Evolutionary conservation across 805 yeast genomes (phyloP).

Genomic region (Saturnispora halmiae): DNA sequence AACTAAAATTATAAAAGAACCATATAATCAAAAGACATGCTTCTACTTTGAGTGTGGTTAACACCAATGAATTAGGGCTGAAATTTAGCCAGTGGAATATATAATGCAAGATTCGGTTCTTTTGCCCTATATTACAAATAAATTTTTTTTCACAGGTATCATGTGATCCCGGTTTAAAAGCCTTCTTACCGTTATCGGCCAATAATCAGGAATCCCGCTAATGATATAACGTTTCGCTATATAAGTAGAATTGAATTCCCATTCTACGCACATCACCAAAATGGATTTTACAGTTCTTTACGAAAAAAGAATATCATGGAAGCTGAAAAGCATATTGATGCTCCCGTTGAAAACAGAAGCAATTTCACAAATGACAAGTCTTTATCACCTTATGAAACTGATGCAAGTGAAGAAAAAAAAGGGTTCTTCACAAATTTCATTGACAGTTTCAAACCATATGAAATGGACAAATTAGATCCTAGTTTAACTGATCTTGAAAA

Average conservation of each 20-base stretch:
- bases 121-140: too few species aligned
- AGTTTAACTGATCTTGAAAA: conserved; percentile 33
- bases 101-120: too few species aligned
- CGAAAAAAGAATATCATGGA: neutral
- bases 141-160: neutral
- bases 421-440: conserved; percentile 14
- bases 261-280: neutral
- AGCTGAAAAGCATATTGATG: neutral
- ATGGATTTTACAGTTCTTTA: neutral
- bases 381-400: neutral
- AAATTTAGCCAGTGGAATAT: too few species aligned
- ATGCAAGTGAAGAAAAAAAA: neutral
- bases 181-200: neutral
- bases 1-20: too few species aligned
- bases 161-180: neutral
- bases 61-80: too few species aligned
- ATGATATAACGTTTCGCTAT: neutral
- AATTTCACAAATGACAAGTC: conserved; percentile 1
- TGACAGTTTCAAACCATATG: conserved; percentile 21
- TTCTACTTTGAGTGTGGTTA: too few species aligned
- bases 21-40: too few species aligned
- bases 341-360: neutral
- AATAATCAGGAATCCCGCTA: neutral
- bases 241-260: neutral
- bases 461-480: conserved; percentile 30